A percentile compares a stretch with the other conserved stretches of the same genome.
Conservation (phyloP, 2,329 filamentous ascomycete species). For the Lachnellula cervina region DNA sequence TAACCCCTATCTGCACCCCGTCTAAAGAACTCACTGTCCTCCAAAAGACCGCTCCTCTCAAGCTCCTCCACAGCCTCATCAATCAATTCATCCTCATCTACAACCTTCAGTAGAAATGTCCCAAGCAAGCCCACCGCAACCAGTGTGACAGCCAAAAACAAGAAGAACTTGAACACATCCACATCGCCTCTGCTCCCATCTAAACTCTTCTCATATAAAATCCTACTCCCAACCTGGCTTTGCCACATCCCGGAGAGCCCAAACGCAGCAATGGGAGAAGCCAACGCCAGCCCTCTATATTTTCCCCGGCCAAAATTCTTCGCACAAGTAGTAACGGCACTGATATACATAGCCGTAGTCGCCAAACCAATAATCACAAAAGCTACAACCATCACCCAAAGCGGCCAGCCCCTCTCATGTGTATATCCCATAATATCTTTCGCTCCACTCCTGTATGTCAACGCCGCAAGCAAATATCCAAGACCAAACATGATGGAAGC, state of each 20-base stretch:
- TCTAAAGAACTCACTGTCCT: conserved; percentile 68
- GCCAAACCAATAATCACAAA: conserved; percentile 80
- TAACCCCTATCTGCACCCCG: conserved; percentile 54
- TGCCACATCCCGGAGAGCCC: conserved; percentile 95
- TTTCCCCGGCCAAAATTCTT: conserved; percentile 95
- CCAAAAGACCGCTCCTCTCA: conserved; percentile 80
- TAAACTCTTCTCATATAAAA: conserved; percentile 65
- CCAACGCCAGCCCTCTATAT: conserved; percentile 82
- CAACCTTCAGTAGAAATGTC: conserved; percentile 66
- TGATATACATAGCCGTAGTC: conserved; percentile 84
- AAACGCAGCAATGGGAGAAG: conserved; percentile 86
- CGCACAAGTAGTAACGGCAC: conserved; percentile 87
- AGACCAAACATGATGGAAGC: conserved; percentile 69
- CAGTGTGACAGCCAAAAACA: conserved; percentile 75
- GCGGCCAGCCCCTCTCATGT: conserved; percentile 57
- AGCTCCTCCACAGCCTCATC: conserved; percentile 85
- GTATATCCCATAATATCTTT: conserved; percentile 37
- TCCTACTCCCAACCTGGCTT: conserved; percentile 76
- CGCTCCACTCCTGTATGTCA: conserved; percentile 61
- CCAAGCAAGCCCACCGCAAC: conserved; percentile 68
- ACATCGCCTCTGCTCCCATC: conserved; percentile 61
- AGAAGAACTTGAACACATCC: conserved; percentile 79
- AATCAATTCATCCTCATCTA: conserved; percentile 82
- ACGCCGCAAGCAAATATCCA: conserved; percentile 80
- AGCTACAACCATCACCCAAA: conserved; percentile 76